A percentile compares a stretch with the other conserved stretches of the same genome.
Conservation (phyloP, 768 basidiomycete genomes). For the Russula compacta region DNA sequence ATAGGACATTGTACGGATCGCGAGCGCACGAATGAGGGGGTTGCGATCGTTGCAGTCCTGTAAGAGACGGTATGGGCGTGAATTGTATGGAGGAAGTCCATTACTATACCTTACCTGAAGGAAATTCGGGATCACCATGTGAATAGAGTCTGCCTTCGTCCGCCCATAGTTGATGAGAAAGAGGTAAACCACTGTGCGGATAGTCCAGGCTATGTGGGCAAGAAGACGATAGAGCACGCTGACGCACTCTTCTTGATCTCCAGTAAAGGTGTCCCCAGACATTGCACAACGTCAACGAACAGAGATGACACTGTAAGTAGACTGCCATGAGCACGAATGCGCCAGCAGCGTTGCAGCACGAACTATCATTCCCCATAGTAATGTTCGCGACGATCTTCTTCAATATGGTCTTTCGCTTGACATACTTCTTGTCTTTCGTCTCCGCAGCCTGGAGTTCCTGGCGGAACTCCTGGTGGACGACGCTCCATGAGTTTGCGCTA, state of each 20-base stretch:
- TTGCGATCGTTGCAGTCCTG: constrained; percentile 96
- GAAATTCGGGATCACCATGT: constrained; percentile 24
- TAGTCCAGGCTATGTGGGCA: not conserved
- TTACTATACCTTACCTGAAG: constrained; percentile 14
- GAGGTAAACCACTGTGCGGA: constrained; percentile 81
- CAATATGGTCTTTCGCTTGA: constrained; percentile 85
- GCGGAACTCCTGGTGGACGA: constrained; percentile 62
- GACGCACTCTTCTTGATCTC: constrained; percentile 97
- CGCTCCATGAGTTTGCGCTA: constrained; percentile 9
- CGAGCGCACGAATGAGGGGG: constrained; percentile 91
- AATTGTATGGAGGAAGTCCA: not conserved
- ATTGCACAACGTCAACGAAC: constrained; percentile 93
- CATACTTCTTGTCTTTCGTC: constrained; percentile 92
- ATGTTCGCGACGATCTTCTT: constrained; percentile 99
- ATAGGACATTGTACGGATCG: constrained; percentile 98
- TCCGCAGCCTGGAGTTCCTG: constrained; percentile 86
- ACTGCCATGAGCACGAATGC: constrained; percentile 19
- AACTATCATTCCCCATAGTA: constrained; percentile 99
- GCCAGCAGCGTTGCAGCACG: constrained; percentile 30
- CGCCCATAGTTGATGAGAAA: constrained; percentile 96
- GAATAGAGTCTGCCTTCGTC: constrained; percentile 87
- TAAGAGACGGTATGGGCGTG: constrained; percentile 14
- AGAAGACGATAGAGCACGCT: not conserved
- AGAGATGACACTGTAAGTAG: constrained; percentile 70
- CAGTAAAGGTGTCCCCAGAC: constrained; percentile 86